phyloP scores from a whole-genome alignment of 2,329 filamentous ascomycete species.

The Cercospora sp. region DNA sequence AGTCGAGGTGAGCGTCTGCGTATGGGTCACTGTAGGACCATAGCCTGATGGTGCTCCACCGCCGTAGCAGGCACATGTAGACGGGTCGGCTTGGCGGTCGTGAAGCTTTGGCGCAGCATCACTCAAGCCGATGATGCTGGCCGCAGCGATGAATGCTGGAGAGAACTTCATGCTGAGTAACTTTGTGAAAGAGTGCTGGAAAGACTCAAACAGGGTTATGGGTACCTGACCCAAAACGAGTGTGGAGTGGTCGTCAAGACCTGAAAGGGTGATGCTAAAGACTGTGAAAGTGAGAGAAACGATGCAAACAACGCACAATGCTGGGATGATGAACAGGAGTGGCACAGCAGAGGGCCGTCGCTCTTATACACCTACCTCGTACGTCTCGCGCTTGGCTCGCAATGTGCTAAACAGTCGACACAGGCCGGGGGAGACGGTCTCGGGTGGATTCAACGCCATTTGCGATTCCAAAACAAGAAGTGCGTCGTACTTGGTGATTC shows the following conservation, averaged over 20 bases:
- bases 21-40: conserved; percentile 21
- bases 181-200: conserved; percentile 12
- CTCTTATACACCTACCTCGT: conserved; percentile 18
- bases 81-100: conserved; percentile 44
- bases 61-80: conserved; percentile 20
- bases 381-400: background rate
- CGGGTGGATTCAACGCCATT: conserved; percentile 15
- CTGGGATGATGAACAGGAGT: conserved; percentile 1
- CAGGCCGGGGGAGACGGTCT: conserved; percentile 13
- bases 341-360: background rate
- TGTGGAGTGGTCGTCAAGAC: conserved; percentile 31
- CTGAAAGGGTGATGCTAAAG: conserved; percentile 31
- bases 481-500: conserved; percentile 13
- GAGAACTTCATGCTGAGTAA: conserved; percentile 37
- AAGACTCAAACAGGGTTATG: conserved; percentile 16
- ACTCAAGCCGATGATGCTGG: conserved; percentile 49
- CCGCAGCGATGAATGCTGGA: conserved; percentile 46
- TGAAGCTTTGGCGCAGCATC: conserved; percentile 52
- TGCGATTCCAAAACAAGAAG: conserved; percentile 19
- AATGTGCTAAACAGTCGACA: conserved; percentile 14
- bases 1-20: conserved; percentile 25
- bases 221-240: conserved; percentile 14
- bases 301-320: conserved; percentile 4
- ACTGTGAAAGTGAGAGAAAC: conserved; percentile 19
- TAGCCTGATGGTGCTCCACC: conserved; percentile 15